Base-by-base conservation (phyloP, 805 yeast genomes). In the Lipomyces lipofer region DNA sequence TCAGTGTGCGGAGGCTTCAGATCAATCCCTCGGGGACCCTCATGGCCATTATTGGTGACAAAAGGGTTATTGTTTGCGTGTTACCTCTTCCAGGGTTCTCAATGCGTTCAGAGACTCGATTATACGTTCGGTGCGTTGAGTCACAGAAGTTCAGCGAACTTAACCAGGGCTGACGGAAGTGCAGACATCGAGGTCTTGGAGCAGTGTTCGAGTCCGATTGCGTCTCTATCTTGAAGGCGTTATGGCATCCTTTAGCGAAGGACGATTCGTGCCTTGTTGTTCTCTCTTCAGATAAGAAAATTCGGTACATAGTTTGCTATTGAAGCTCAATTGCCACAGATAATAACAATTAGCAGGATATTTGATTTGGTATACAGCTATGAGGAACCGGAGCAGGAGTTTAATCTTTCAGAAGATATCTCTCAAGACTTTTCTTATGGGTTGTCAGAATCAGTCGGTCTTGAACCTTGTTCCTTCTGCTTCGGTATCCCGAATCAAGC, bases 401-500 rank as follows among this genome's bases (percentile, higher is more conserved):
- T 54, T 28, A 38, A 46, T 51, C 47, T 63, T 45, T 44, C 35
- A 36, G 40, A 25, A n/a, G 24, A 15, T n/a, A 24, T 28, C n/a
- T 13, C 49, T 10, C 17, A 22, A 2, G 52, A 43, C 3, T 42
- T 40, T 32, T 51, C 60, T 8, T 56, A 19, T 32, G 62, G 59
- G 5, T 29, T 58, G 6, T 4, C 35, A 9, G 59, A 49, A 19
- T 56, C 52, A 0, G 32, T 52, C 8, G 62, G 57, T 3, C 8
- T 56, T 9, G 66, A 61, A 15, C 64, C 71, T 47, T 72, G 75
- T 39, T 69, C 82, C 24, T 70, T 77, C 58, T 49, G 72, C 47
- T 73, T 82, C 69, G 82, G 84, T 42, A 67, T 81, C 1, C 49
- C 45, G 1, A 65, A 60, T 2, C 67, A 64, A 1, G 61, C 64